Evolutionary conservation across 1,139 yeast species (phyloP).

Genomic region (Geotrichum cucujoidarum): DNA sequence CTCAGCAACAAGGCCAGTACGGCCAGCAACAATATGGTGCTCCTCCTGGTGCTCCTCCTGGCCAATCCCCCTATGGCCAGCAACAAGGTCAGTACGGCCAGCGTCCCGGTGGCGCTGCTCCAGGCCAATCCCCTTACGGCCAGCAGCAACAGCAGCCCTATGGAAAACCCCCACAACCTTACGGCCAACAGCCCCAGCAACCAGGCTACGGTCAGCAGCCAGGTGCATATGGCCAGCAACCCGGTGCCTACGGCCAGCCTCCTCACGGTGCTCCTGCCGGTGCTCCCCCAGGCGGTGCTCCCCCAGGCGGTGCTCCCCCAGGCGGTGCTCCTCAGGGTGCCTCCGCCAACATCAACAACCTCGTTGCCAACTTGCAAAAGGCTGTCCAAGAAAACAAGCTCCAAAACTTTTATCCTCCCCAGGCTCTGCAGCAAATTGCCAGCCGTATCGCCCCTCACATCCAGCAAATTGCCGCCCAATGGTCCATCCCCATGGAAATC

Average conservation of each 20-base stretch:
- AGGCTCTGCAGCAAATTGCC: constrained; percentile 33
- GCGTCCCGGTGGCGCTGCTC: constrained; percentile 6
- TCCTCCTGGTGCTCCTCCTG: constrained; percentile 7
- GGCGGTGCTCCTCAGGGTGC: too few species aligned
- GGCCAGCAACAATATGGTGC: constrained; percentile 19
- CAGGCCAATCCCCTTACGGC: constrained; percentile 1
- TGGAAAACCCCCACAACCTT: constrained; percentile 23
- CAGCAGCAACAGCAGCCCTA: constrained; percentile 24
- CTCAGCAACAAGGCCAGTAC: constrained; percentile 17
- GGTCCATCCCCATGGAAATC: constrained; percentile 34
- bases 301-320: constrained; percentile 6
- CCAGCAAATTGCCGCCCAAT: constrained; percentile 26
- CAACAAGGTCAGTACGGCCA: constrained; percentile 3
- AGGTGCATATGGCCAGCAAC: constrained; percentile 20
- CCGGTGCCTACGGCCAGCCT: background rate
- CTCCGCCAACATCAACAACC: constrained; percentile 22
- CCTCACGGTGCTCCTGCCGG: constrained; percentile 20
- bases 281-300: constrained; percentile 18
- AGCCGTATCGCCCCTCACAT: constrained; percentile 28
- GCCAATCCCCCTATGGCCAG: constrained; percentile 6
- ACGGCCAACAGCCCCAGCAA: constrained; percentile 3
- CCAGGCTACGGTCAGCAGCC: constrained; percentile 17
- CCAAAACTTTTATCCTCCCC: constrained; percentile 34
- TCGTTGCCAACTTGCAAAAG: constrained; percentile 24
- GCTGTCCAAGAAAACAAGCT: constrained; percentile 34